A percentile compares a stretch with the other conserved stretches of the same genome.
These are phyloP conservation scores for Aspergillus sp. DNA, from an alignment of 2,329 filamentous ascomycete species.

Conservation along the genomic window DNA sequence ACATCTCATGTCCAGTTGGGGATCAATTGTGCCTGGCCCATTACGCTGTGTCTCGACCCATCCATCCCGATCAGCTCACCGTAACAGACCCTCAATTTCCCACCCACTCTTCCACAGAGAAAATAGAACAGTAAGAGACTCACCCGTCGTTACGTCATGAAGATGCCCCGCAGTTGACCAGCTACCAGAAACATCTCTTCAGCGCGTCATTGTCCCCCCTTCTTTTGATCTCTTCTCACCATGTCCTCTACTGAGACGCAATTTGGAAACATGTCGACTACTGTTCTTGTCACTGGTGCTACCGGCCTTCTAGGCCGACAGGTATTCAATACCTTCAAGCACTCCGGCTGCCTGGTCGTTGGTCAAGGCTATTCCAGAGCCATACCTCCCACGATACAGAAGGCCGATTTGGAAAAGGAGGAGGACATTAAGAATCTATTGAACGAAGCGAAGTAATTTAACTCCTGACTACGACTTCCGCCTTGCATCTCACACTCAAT, in stretches of 20 bases:
- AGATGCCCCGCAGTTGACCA: conserved; percentile 15
- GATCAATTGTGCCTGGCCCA: not conserved
- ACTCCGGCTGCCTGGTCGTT: conserved; percentile 67
- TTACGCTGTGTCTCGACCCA: not conserved
- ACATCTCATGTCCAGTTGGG: not conserved
- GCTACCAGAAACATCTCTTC: conserved; percentile 1
- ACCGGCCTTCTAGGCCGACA: conserved; percentile 82
- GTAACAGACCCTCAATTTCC: too few relatives aligned
- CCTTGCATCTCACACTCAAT: not conserved
- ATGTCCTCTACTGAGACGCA: conserved; percentile 8
- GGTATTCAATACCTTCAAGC: conserved; percentile 70
- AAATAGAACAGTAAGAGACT: not conserved
- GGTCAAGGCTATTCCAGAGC: conserved; percentile 76
- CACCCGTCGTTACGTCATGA: conserved; percentile 22
- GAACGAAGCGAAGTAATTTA: conserved; percentile 55
- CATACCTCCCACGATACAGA: conserved; percentile 67
- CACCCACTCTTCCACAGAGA: not conserved
- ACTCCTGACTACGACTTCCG: not conserved
- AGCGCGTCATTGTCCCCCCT: conserved; percentile 2
- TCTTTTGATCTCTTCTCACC: conserved; percentile 7
- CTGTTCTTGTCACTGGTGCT: conserved; percentile 77
- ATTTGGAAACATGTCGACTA: conserved; percentile 44
- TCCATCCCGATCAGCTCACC: not conserved
- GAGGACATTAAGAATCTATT: conserved; percentile 51
- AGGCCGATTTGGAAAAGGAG: conserved; percentile 53